Evolutionary conservation across 139 green algal genomes (phyloP).

Genomic region (Micromonas commoda): DNA sequence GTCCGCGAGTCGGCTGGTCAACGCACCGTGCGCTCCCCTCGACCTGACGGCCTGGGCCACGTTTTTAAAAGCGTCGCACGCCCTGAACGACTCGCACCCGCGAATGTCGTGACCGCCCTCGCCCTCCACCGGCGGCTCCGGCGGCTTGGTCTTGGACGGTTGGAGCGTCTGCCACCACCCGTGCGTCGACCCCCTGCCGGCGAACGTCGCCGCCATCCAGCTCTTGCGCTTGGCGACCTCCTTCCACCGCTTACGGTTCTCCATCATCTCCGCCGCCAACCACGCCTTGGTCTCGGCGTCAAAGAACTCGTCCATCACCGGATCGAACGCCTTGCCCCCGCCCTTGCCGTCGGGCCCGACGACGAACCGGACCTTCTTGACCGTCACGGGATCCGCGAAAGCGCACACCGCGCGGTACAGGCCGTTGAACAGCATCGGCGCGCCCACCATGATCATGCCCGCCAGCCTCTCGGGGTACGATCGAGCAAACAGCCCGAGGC

Average conservation of each 20-base stretch:
- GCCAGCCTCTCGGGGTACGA: conserved; percentile 8
- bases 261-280: not conserved
- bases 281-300: not conserved
- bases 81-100: not conserved
- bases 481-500: not conserved
- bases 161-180: not conserved
- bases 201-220: not conserved
- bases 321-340: not conserved
- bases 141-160: not conserved
- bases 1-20: too few species aligned
- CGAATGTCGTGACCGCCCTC: not conserved
- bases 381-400: conserved; percentile 1
- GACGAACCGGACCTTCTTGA: conserved; percentile 19
- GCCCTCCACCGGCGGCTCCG: not conserved
- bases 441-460: conserved; percentile 8
- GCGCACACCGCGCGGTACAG: not conserved
- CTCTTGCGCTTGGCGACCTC: not conserved
- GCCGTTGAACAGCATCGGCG: conserved; percentile 6
- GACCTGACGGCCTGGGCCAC: too few species aligned
- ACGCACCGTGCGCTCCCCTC: too few species aligned
- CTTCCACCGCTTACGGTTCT: conserved; percentile 1
- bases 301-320: not conserved
- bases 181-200: not conserved
- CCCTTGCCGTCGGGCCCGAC: not conserved
- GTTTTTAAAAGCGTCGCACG: too few species aligned